Evolutionary conservation across 2,329 filamentous ascomycete species (phyloP).

Genomic region (Exophiala oligosperma): DNA sequence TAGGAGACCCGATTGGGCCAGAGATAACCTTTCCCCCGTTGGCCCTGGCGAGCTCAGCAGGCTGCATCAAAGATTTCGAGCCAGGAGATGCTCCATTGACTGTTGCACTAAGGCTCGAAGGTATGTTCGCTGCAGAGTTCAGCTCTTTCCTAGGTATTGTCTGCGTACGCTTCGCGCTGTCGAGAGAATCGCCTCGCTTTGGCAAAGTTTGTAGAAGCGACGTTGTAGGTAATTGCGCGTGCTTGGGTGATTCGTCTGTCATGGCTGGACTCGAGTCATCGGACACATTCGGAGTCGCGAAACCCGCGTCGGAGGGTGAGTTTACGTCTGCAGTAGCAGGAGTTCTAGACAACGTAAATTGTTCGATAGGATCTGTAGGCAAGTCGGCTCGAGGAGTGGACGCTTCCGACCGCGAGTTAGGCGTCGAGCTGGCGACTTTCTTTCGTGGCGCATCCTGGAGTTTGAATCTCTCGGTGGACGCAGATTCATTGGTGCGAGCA

Average conservation of each 20-base stretch:
- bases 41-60: constrained; percentile 30
- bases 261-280: constrained; percentile 57
- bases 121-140: constrained; percentile 31
- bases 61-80: constrained; percentile 3
- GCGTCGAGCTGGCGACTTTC: constrained; percentile 35
- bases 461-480: constrained; percentile 64
- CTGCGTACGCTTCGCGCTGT: constrained; percentile 33
- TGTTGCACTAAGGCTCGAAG: constrained; percentile 38
- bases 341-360: constrained; percentile 20
- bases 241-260: constrained; percentile 42
- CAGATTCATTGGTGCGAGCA: constrained; percentile 18
- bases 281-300: constrained; percentile 52
- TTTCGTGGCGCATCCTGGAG: constrained; percentile 77
- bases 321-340: constrained; percentile 33
- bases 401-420: constrained; percentile 42
- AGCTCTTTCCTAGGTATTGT: constrained; percentile 67
- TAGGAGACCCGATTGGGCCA: constrained; percentile 44
- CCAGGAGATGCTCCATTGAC: constrained; percentile 27
- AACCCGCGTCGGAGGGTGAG: constrained; percentile 31
- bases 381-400: constrained; percentile 21
- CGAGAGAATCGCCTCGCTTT: constrained; percentile 62
- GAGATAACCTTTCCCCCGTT: constrained; percentile 45
- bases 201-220: constrained; percentile 43
- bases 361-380: constrained; percentile 14
- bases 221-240: constrained; percentile 34